Evolutionary conservation across 2,329 filamentous ascomycete genomes (phyloP).

Genomic region (Apiospora marii): DNA sequence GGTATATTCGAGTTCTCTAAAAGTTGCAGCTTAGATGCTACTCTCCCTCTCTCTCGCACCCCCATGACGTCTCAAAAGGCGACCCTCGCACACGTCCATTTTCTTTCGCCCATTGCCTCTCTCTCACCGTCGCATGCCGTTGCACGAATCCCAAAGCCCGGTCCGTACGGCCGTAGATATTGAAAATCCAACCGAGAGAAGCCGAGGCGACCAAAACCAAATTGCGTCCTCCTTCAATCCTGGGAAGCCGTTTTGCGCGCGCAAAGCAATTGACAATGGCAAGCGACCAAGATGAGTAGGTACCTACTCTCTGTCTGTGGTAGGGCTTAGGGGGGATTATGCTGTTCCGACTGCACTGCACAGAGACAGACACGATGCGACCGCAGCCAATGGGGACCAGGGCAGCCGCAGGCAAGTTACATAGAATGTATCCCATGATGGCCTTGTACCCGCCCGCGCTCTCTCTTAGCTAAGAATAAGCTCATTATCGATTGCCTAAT

Average conservation of each 20-base stretch:
- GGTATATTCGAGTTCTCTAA: too few species aligned
- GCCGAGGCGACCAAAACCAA: slow-evolving; percentile 7
- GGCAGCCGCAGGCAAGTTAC: background rate
- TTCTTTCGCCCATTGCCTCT: background rate
- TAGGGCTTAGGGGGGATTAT: background rate
- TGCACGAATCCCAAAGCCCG: slow-evolving; percentile 11
- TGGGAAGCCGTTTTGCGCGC: background rate
- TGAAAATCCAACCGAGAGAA: slow-evolving; percentile 8
- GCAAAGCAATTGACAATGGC: background rate
- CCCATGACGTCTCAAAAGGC: slow-evolving; percentile 22
- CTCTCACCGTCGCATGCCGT: slow-evolving; percentile 6
- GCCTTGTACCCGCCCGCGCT: background rate
- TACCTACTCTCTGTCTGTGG: background rate
- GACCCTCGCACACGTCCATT: slow-evolving; percentile 19
- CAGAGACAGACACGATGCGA: background rate
- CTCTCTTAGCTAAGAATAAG: slow-evolving; percentile 5
- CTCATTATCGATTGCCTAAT: slow-evolving; percentile 5
- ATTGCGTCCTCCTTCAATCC: background rate
- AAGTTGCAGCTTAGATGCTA: background rate
- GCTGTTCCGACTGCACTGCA: slow-evolving; percentile 7
- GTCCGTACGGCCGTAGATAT: slow-evolving; percentile 20
- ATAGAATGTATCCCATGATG: background rate
- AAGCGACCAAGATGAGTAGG: background rate
- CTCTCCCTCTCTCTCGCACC: background rate
- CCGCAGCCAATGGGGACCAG: background rate